Conservation (phyloP, 2,329 filamentous ascomycete genomes). For the Drechslerella dactyloides region DNA sequence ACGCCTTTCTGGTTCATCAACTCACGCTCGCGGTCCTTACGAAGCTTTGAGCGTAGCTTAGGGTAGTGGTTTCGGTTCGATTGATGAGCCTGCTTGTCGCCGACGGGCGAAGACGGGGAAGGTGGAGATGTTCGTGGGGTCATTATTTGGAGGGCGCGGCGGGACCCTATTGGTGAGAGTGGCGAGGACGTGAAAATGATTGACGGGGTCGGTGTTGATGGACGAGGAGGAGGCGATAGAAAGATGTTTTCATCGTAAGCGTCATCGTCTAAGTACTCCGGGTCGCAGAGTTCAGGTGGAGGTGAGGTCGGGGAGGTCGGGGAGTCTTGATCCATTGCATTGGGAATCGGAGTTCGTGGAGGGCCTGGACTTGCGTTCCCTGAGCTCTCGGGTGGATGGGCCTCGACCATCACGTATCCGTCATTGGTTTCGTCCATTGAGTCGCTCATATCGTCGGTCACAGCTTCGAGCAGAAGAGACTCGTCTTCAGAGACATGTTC, state of each 20-base stretch:
- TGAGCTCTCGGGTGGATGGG: not conserved
- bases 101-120: constrained; percentile 2
- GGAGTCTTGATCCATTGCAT: constrained; percentile 1
- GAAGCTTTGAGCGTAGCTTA: constrained; percentile 39
- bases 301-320: constrained; percentile 18
- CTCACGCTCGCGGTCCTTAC: constrained; percentile 35
- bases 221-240: constrained; percentile 5
- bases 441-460: too few relatives aligned
- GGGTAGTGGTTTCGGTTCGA: constrained; percentile 24
- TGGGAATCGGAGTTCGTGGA: not conserved
- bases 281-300: constrained; percentile 1
- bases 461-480: too few relatives aligned
- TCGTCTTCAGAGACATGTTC: too few relatives aligned
- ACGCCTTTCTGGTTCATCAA: constrained; percentile 13
- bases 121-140: not conserved
- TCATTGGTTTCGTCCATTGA: too few relatives aligned
- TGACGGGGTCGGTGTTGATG: constrained; percentile 13
- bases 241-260: not conserved
- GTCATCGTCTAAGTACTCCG: constrained; percentile 5
- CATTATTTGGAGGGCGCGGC: constrained; percentile 18
- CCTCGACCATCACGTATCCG: not conserved
- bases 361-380: not conserved
- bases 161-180: constrained; percentile 18
- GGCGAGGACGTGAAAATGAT: constrained; percentile 1
- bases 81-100: constrained; percentile 18